These are phyloP conservation scores for Cairneyella variabilis DNA, from an alignment of 495 filamentous ascomycete species.

Conservation along the genomic window DNA sequence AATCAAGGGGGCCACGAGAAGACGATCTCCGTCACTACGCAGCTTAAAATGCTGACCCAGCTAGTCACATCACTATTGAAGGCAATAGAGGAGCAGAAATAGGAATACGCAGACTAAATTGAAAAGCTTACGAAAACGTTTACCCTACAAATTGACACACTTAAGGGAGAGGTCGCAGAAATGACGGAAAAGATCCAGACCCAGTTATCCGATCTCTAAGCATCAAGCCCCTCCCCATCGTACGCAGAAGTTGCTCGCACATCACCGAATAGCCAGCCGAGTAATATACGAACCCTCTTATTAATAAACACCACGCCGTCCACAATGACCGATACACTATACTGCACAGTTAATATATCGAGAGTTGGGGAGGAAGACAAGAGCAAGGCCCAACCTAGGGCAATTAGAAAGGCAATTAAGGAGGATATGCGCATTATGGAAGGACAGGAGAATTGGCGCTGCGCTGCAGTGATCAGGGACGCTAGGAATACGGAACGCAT, in stretches of 20 bases:
- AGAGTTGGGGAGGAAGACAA: conserved; percentile 18
- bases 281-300: conserved; percentile 8
- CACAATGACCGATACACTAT: conserved; percentile 10
- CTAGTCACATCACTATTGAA: conserved; percentile 4
- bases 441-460: conserved; percentile 27
- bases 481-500: conserved; percentile 27
- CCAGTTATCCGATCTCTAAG: conserved; percentile 4
- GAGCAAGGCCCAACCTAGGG: conserved; percentile 22
- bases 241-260: conserved; percentile 7
- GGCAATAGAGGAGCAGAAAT: conserved; percentile 10
- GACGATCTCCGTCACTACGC: not conserved
- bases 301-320: conserved; percentile 4
- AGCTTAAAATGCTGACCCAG: conserved; percentile 3
- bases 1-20: not conserved
- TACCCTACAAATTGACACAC: conserved; percentile 2
- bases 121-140: conserved; percentile 6
- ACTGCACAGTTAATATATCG: conserved; percentile 5
- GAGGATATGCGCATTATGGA: conserved; percentile 28
- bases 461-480: conserved; percentile 28
- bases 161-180: conserved; percentile 9
- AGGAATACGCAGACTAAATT: conserved; percentile 3
- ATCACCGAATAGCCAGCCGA: conserved; percentile 7
- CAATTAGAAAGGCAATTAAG: conserved; percentile 29
- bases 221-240: conserved; percentile 8
- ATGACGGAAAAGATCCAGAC: conserved; percentile 12